These are phyloP conservation scores for Trichoderma virens DNA, from an alignment of 495 filamentous ascomycete genomes.

Conservation along the genomic window DNA sequence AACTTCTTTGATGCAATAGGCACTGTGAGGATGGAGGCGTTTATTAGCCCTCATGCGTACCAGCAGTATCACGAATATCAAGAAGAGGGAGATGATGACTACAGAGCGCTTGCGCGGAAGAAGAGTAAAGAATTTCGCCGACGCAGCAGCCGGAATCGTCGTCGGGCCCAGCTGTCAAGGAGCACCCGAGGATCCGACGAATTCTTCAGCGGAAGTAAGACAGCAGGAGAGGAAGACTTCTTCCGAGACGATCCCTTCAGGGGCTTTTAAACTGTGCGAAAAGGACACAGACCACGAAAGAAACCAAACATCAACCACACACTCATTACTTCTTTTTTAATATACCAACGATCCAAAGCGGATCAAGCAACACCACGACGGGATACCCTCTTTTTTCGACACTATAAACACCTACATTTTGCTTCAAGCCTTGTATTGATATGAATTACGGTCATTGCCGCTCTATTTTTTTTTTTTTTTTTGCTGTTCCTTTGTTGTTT, in stretches of 20 bases:
- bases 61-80: constrained; percentile 35
- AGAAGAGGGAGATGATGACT: constrained; percentile 39
- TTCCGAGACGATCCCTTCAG: constrained; percentile 40
- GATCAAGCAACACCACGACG: constrained; percentile 2
- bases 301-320: neutral
- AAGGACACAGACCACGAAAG: neutral
- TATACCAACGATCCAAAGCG: neutral
- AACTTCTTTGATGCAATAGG: constrained; percentile 75
- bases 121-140: constrained; percentile 44
- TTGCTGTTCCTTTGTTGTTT: neutral
- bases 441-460: constrained; percentile 6
- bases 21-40: constrained; percentile 95
- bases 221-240: constrained; percentile 34
- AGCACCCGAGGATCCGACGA: constrained; percentile 36
- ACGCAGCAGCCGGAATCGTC: constrained; percentile 41
- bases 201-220: constrained; percentile 23
- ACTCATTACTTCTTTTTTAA: neutral
- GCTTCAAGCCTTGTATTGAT: neutral
- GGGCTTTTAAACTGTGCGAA: constrained; percentile 29
- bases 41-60: constrained; percentile 56
- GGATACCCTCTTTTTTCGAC: neutral
- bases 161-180: constrained; percentile 41
- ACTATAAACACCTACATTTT: neutral
- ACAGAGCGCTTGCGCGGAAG: constrained; percentile 29
- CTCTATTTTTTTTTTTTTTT: neutral